phyloP scores from a whole-genome alignment of 192 early-diverging fungal species.

The Backusella tuberculispora region DNA sequence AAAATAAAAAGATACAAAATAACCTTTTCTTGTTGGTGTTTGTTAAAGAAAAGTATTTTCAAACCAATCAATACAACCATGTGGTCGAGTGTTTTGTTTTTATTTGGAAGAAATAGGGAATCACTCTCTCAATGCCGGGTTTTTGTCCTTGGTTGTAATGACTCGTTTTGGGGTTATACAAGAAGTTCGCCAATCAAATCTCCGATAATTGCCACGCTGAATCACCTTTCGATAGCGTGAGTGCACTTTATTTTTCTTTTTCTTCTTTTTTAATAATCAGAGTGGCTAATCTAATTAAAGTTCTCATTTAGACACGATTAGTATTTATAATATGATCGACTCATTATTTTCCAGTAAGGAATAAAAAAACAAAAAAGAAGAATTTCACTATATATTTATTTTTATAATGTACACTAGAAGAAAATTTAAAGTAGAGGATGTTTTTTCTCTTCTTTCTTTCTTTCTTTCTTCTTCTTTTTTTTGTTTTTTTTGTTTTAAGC shows the following conservation, averaged over 20 bases:
- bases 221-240: background rate
- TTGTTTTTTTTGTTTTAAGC: background rate
- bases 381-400: background rate
- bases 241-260: background rate
- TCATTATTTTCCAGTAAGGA: background rate
- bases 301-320: background rate
- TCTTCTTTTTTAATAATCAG: conserved; percentile 3
- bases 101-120: background rate
- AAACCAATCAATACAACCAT: background rate
- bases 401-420: background rate
- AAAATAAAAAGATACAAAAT: background rate
- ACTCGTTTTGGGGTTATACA: background rate
- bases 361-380: background rate
- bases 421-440: background rate
- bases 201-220: background rate
- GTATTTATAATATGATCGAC: background rate
- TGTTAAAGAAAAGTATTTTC: background rate
- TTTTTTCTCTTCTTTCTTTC: background rate
- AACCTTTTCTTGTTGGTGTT: background rate
- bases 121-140: background rate
- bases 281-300: background rate
- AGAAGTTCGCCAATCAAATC: background rate
- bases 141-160: background rate
- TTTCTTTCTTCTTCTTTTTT: background rate
- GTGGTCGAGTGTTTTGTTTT: background rate